Evolutionary conservation across 139 green algal genomes (phyloP), one percentile per base, ranked within the genome.

Genomic region (Trebouxia sp.): DNA sequence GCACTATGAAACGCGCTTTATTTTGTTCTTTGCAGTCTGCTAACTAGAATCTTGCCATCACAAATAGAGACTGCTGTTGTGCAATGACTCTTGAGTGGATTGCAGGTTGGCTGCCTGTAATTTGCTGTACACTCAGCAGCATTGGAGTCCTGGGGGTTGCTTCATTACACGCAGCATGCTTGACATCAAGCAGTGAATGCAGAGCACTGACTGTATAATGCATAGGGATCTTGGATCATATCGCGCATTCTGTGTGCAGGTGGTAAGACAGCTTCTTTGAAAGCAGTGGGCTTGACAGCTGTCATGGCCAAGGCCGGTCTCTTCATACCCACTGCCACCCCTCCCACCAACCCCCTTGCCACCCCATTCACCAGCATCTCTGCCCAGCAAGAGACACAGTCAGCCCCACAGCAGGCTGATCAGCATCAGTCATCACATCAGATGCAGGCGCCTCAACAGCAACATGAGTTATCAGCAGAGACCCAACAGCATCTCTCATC

Each of bases 261-360:
- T 17, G 93, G 93, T 53, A 97, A 97, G 81, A 97, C 93, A 0
- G 93, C 93, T 1, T 85, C 89, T 12, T 86, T 97, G 37, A 97
- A 97, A 55, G 80, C 92, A 0, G 81, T 96, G 32, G 93, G 93
- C 35, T 37, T 97, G 67, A 65, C 72, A 5, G 82, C 80, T 8
- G 75, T 96, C 35, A 97, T 97, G 93, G 88, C 91, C 26, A 91
- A 93, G 48, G 90, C 91, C 6, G 93, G 93, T 5, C 82, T 96
- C 37, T 96, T 93, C 81, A 66, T 96, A 28, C 91, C 91, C 0
- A 50, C 86, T 26, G 67, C 80, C 1, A 30, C 51, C 10, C 32
- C 28, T 6, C 28, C 28, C 32, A n/a, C n/a, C n/a, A n/a, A n/a
- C n/a, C 50, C 50, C 22, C 20, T 58, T 5, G 50, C 50, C 22